phyloP scores from a whole-genome alignment of 805 yeast species.

The Sugiyamaella lignohabitans region DNA sequence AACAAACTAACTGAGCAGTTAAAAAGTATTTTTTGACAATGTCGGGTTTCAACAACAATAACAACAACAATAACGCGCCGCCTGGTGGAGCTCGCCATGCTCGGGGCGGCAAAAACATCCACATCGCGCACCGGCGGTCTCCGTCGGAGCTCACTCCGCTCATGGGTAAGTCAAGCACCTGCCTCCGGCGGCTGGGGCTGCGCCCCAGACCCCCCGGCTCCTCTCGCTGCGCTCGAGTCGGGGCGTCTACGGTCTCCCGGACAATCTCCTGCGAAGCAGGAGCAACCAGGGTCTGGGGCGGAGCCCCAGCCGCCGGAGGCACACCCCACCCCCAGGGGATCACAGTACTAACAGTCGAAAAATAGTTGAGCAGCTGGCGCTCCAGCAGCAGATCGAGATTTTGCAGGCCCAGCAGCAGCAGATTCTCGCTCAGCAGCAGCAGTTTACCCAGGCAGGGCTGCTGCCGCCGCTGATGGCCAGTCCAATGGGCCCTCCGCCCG shows the following conservation, averaged over 20 bases:
- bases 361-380: slow-evolving; percentile 55
- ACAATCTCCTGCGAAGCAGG: too few species aligned
- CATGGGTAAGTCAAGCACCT: slow-evolving; percentile 46
- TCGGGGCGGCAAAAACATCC: slow-evolving; percentile 45
- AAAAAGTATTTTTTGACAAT: too few species aligned
- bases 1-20: not conserved
- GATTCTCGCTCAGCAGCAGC: slow-evolving; percentile 62
- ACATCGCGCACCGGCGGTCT: slow-evolving; percentile 94
- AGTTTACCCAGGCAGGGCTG: slow-evolving; percentile 29
- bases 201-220: too few species aligned
- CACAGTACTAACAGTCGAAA: slow-evolving; percentile 7
- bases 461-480: slow-evolving; percentile 12
- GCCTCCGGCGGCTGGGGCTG: not conserved
- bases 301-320: too few species aligned
- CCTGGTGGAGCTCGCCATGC: not conserved
- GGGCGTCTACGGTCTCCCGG: too few species aligned
- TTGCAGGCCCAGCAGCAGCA: slow-evolving; percentile 93
- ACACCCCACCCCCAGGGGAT: too few species aligned
- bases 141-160: slow-evolving; percentile 91
- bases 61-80: too few species aligned
- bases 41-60: not conserved
- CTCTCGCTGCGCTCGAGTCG: too few species aligned
- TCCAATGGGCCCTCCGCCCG: slow-evolving; percentile 7
- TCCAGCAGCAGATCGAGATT: slow-evolving; percentile 86
- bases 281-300: too few species aligned